Percentiles rank a stretch among this genome's conserved stretches.
Evolutionary conservation across 495 filamentous ascomycete genomes (phyloP).

Genomic region (Penicillium goetzii): DNA sequence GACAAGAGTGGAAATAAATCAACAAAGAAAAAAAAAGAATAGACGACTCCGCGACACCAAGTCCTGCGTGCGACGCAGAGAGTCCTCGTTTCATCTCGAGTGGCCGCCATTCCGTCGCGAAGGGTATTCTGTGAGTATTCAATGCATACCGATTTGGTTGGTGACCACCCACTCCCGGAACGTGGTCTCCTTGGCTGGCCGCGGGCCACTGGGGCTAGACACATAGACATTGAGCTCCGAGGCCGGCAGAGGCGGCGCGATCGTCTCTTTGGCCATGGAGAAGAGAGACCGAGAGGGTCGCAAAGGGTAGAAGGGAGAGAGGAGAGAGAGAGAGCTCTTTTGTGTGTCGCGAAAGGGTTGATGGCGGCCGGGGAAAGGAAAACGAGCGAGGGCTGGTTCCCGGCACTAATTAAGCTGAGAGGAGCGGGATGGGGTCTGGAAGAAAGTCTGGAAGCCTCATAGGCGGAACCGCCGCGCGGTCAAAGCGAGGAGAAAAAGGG

Average conservation of each 20-base stretch:
- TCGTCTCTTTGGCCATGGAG: conserved; percentile 43
- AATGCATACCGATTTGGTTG: conserved; percentile 57
- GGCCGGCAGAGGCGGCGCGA: conserved; percentile 32
- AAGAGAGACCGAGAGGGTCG: conserved; percentile 18
- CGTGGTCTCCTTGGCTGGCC: conserved; percentile 48
- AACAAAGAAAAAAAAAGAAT: not conserved
- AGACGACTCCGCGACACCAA: not conserved
- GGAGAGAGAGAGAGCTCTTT: conserved; percentile 12
- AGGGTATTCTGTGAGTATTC: not conserved
- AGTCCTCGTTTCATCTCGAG: not conserved
- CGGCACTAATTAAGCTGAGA: conserved; percentile 30
- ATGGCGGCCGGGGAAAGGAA: conserved; percentile 23
- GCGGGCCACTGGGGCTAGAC: conserved; percentile 40
- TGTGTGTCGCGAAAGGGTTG: not conserved
- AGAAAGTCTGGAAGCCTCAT: conserved; percentile 31
- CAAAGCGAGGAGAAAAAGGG: conserved; percentile 6
- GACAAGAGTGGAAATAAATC: not conserved
- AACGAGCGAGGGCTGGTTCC: conserved; percentile 18
- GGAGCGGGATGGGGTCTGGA: conserved; percentile 22
- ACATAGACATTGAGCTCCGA: conserved; percentile 50
- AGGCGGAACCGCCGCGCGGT: conserved; percentile 28
- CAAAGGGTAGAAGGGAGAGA: not conserved
- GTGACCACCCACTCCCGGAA: conserved; percentile 56
- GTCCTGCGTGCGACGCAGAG: not conserved
- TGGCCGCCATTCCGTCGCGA: not conserved